phyloP scores from a whole-genome alignment of 305 asterid genomes.

The Solanum chacoense region DNA sequence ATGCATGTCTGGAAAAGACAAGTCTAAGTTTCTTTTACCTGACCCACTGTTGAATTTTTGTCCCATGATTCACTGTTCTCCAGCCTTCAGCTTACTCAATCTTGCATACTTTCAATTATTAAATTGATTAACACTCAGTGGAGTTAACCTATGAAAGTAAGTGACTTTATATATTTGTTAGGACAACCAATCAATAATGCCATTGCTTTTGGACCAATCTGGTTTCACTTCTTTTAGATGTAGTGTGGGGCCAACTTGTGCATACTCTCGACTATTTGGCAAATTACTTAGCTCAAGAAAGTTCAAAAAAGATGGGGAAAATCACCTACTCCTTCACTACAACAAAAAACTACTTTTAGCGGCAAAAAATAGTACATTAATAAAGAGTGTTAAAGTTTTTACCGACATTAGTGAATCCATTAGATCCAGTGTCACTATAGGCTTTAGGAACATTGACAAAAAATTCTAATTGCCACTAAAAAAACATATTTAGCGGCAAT shows the following conservation, averaged over 20 bases:
- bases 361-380: no score
- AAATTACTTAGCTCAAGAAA: neutral
- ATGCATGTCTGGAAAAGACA: neutral
- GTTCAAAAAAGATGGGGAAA: neutral
- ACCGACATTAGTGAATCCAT: neutral
- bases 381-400: neutral
- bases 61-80: neutral
- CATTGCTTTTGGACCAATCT: neutral
- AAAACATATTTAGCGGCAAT: neutral
- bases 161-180: neutral
- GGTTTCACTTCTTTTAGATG: neutral
- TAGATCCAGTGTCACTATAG: neutral
- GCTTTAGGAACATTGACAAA: no score
- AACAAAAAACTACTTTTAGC: neutral
- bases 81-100: neutral
- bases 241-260: neutral
- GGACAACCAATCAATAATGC: neutral
- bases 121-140: neutral
- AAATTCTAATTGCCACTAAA: neutral
- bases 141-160: neutral
- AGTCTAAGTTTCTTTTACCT: conserved; percentile 1
- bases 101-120: neutral
- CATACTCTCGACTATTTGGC: neutral
- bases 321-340: neutral
- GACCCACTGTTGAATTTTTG: conserved; percentile 9